These are phyloP conservation scores for Rhizopogon roseolus DNA, from an alignment of 768 basidiomycete genomes.

Conservation along the genomic window DNA sequence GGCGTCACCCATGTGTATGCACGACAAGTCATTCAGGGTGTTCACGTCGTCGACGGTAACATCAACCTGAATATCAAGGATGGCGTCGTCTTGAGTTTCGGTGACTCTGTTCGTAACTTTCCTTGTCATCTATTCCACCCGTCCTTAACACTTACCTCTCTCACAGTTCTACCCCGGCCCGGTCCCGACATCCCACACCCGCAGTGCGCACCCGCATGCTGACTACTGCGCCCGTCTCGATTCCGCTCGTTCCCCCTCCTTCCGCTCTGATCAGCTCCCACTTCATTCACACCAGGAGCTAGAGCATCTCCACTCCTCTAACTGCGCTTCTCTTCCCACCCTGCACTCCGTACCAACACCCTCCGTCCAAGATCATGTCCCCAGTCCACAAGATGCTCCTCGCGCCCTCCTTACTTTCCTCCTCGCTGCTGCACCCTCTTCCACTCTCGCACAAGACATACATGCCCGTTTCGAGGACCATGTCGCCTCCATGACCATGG, in stretches of 20 bases:
- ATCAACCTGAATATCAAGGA: slow-evolving; percentile 91
- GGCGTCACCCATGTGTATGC: slow-evolving; percentile 90
- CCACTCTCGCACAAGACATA: slow-evolving; percentile 39
- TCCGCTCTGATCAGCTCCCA: slow-evolving; percentile 27
- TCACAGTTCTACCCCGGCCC: slow-evolving; percentile 73
- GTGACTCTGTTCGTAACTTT: slow-evolving; percentile 65
- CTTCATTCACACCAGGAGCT: slow-evolving; percentile 19
- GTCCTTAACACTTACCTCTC: slow-evolving; percentile 6
- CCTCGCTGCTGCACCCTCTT: slow-evolving; percentile 59
- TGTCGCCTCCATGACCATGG: slow-evolving; percentile 43
- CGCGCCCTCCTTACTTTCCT: slow-evolving; percentile 76
- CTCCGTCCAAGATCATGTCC: slow-evolving; percentile 19
- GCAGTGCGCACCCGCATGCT: slow-evolving; percentile 40
- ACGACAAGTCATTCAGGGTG: slow-evolving; percentile 76
- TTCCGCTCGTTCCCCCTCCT: slow-evolving; percentile 19
- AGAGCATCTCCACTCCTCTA: slow-evolving; percentile 45
- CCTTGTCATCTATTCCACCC: slow-evolving; percentile 3
- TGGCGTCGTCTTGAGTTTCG: slow-evolving; percentile 79
- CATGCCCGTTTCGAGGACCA: slow-evolving; percentile 42
- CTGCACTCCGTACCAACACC: slow-evolving; percentile 23
- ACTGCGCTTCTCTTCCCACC: slow-evolving; percentile 48
- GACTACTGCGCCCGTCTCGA: slow-evolving; percentile 47
- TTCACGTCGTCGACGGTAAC: slow-evolving; percentile 88
- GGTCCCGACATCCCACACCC: slow-evolving; percentile 35
- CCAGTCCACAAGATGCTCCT: slow-evolving; percentile 32